Conservation (phyloP, 169 alveolate species). For the Cryptosporidium andersoni region DNA sequence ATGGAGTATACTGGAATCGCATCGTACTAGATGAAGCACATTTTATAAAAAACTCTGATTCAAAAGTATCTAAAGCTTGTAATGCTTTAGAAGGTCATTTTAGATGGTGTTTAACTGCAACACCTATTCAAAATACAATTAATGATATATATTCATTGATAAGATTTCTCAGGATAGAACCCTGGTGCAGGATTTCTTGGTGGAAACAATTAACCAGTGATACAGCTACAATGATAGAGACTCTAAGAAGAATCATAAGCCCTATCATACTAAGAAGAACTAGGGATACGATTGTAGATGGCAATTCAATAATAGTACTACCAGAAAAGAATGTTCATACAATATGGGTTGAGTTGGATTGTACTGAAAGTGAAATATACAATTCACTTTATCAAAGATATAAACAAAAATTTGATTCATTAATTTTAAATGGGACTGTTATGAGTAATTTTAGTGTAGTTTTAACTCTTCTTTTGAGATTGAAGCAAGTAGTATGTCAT, state of each 20-base stretch:
- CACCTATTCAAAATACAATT: conserved; percentile 91
- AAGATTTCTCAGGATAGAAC: conserved; percentile 86
- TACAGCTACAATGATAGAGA: conserved; percentile 73
- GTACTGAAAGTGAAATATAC: conserved; percentile 58
- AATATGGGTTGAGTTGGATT: conserved; percentile 5
- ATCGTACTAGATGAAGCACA: conserved; percentile 92
- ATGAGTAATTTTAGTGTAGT: too few relatives aligned
- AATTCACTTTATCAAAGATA: conserved; percentile 66
- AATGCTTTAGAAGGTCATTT: conserved; percentile 84
- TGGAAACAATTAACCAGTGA: conserved; percentile 80
- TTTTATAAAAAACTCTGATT: conserved; percentile 83
- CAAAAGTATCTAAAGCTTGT: conserved; percentile 80
- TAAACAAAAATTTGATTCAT: conserved; percentile 79
- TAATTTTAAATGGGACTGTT: conserved; percentile 21
- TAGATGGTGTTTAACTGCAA: conserved; percentile 92
- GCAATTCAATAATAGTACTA: conserved; percentile 77
- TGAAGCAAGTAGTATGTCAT: too few relatives aligned
- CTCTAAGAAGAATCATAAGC: conserved; percentile 78
- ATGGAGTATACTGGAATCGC: conserved; percentile 82
- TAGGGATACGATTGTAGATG: conserved; percentile 81
- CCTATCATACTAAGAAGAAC: conserved; percentile 91
- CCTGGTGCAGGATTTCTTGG: conserved; percentile 83
- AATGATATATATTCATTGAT: conserved; percentile 88
- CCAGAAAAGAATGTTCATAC: conserved; percentile 84
- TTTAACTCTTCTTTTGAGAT: too few relatives aligned